Evolutionary conservation across 2,329 filamentous ascomycete species (phyloP).

Genomic region (Fusarium sp.): DNA sequence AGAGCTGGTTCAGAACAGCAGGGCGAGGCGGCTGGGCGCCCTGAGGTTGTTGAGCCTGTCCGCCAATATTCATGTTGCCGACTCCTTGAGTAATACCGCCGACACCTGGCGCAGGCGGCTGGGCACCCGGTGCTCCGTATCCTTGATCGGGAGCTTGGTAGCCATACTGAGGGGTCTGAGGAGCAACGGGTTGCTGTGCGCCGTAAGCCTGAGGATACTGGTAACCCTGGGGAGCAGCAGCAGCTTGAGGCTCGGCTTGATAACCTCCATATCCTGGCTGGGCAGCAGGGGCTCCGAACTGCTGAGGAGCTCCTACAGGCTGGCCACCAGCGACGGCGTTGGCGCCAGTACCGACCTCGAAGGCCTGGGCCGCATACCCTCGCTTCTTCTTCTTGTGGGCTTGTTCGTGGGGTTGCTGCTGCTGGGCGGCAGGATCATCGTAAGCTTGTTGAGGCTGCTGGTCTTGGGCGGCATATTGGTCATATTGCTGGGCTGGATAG

Average conservation of each 20-base stretch:
- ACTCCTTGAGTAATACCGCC: constrained; percentile 85
- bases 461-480: constrained; percentile 57
- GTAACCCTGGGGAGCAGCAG: constrained; percentile 53
- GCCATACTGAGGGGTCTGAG: constrained; percentile 60
- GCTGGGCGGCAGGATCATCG: constrained; percentile 48
- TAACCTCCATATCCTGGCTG: constrained; percentile 70
- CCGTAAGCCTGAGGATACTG: constrained; percentile 59
- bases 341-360: constrained; percentile 88
- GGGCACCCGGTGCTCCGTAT: constrained; percentile 66
- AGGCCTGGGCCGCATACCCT: constrained; percentile 93
- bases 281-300: constrained; percentile 60
- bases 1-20: constrained; percentile 82
- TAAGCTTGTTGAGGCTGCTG: constrained; percentile 57
- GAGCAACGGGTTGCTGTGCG: constrained; percentile 54
- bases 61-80: constrained; percentile 83
- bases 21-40: constrained; percentile 54
- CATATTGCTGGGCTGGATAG: constrained; percentile 51
- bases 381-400: constrained; percentile 84
- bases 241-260: constrained; percentile 59
- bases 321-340: constrained; percentile 73
- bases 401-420: constrained; percentile 50
- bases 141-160: constrained; percentile 76
- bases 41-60: constrained; percentile 54
- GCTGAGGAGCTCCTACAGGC: constrained; percentile 51
- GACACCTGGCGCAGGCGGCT: constrained; percentile 54